phyloP scores from a whole-genome alignment of 495 filamentous ascomycete species.

The Parathielavia appendiculata region DNA sequence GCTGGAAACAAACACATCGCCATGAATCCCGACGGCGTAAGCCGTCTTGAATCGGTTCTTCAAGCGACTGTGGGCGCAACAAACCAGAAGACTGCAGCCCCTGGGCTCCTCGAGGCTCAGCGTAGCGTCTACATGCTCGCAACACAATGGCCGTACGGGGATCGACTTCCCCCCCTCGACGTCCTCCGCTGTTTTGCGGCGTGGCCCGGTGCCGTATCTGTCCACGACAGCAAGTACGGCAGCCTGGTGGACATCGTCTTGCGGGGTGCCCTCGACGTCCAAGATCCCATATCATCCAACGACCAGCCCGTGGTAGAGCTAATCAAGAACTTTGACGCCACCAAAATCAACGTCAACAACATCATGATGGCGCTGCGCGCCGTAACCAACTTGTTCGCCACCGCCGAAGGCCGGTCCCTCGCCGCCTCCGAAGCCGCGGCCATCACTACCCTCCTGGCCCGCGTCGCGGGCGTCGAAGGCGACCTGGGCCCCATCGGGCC shows the following conservation, averaged over 20 bases:
- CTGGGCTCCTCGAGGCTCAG: conserved; percentile 51
- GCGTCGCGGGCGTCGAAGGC: conserved; percentile 46
- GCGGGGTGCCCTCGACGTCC: conserved; percentile 41
- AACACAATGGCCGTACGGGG: conserved; percentile 69
- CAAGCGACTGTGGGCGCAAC: conserved; percentile 5
- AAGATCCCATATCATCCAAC: conserved; percentile 28
- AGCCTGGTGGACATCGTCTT: conserved; percentile 48
- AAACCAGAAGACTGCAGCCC: conserved; percentile 49
- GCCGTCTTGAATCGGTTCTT: conserved; percentile 23
- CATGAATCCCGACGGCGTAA: conserved; percentile 65
- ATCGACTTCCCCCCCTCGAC: conserved; percentile 79
- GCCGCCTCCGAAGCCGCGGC: conserved; percentile 55
- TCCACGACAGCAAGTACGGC: conserved; percentile 36
- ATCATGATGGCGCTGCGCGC: conserved; percentile 80
- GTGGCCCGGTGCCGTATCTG: conserved; percentile 56
- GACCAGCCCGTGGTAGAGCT: conserved; percentile 30
- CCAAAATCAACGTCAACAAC: conserved; percentile 54
- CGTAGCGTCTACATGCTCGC: conserved; percentile 59
- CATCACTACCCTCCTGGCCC: conserved; percentile 39
- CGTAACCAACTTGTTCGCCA: conserved; percentile 83
- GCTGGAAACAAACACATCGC: conserved; percentile 67
- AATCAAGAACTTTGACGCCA: conserved; percentile 14
- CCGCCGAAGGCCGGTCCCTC: conserved; percentile 60
- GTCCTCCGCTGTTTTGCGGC: conserved; percentile 73
- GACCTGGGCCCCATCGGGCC: conserved; percentile 43